Conservation (phyloP, 495 filamentous ascomycete species). For the Cercophora samala region DNA sequence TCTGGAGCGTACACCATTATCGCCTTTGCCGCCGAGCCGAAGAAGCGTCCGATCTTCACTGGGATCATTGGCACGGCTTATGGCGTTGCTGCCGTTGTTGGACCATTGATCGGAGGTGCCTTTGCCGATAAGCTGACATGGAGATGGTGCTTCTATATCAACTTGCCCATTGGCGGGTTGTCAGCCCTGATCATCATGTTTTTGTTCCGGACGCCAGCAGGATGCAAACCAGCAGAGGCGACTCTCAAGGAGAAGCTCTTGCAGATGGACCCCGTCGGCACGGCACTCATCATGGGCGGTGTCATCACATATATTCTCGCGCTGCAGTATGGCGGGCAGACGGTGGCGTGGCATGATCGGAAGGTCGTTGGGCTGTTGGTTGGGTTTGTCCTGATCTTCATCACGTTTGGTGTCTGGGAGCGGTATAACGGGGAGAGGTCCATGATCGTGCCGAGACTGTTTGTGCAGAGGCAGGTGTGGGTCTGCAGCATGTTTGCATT, state of each 20-base stretch:
- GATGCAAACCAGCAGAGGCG: constrained; percentile 23
- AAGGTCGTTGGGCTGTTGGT: constrained; percentile 69
- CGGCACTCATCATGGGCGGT: constrained; percentile 60
- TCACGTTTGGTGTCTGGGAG: constrained; percentile 49
- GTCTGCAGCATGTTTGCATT: constrained; percentile 37
- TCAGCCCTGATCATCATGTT: constrained; percentile 57
- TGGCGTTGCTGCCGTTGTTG: constrained; percentile 44
- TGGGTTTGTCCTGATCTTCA: constrained; percentile 56
- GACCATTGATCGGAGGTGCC: constrained; percentile 32
- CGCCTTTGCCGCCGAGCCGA: constrained; percentile 41
- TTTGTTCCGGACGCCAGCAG: constrained; percentile 33
- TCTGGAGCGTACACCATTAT: constrained; percentile 45
- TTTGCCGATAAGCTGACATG: constrained; percentile 36
- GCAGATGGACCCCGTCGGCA: constrained; percentile 66
- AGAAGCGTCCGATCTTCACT: constrained; percentile 47
- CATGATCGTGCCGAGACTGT: constrained; percentile 45
- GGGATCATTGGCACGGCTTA: constrained; percentile 48
- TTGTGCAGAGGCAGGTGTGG: constrained; percentile 43
- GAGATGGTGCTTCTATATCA: constrained; percentile 82
- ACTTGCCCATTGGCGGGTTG: constrained; percentile 63
- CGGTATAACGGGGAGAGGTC: constrained; percentile 41
- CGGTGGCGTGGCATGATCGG: constrained; percentile 57
- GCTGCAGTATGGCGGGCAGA: constrained; percentile 75
- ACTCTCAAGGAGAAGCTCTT: constrained; percentile 35
- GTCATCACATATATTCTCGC: constrained; percentile 71